Base-by-base conservation (phyloP, 345 rosid genomes). In the Euphorbia pulcherrima region DNA sequence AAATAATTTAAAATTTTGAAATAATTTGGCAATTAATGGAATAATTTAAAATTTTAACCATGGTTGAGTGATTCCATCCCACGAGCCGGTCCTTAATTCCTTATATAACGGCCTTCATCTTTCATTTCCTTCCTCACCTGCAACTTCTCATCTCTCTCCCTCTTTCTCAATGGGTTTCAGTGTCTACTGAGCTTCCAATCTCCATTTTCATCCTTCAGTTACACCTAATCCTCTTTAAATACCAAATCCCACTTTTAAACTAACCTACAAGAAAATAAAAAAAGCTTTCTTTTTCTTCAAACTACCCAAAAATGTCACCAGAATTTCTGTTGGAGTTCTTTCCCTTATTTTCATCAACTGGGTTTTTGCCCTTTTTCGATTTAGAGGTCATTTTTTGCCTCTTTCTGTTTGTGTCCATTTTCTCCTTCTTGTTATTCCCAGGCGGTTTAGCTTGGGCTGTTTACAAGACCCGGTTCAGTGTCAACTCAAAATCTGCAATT, bases 391-490 rank as follows among this genome's bases (percentile, higher is more conserved):
- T 82, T 35, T 60, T 78, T 6, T 79, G 68, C 50, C 9, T 74
- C 18, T n/a, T 74, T 37, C 60, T 82, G 33, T 61, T 85, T 62
- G 40, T 83, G 0, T 73, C 82, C 17, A 26, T 82, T 4, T 65
- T 75, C 69, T 69, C 85, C n/a, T 55, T 85, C 57, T 77, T 79
- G 67, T 29, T 85, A 1, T 65, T 81, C 12, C 89, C 91, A 0
- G 96, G 96, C 0, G 96, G 92, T 1, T 70, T 87, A 3, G 91
- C 97, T 40, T 88, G 96, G 96, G 81, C 83, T 33, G 68, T 76
- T 1, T 72, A 77, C 58, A 74, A 78, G 21, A 29, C 76, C 54
- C 64, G 74, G 30, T 20, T 69, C 54, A 40, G 60, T 18, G 24
- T 64, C 79, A 70, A 67, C 51, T 64, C 67, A 14, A 70, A 52